Percentiles rank a stretch among this genome's conserved stretches.
Conservation (phyloP, 805 yeast species). For the Cyberlindnera samutprakarnensis region DNA sequence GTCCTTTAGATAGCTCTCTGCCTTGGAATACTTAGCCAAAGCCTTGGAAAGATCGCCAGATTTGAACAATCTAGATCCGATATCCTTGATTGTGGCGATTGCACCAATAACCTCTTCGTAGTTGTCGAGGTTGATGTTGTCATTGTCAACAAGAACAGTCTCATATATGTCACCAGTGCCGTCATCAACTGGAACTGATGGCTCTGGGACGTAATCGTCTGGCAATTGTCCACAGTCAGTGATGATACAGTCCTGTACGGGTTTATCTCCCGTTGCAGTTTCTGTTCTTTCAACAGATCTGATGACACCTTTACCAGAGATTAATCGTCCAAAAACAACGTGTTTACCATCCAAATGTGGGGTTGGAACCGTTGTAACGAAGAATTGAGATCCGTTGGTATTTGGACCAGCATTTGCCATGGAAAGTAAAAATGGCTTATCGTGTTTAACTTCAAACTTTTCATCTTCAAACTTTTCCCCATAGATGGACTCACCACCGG, state of each 20-base stretch:
- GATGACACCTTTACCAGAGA: conserved; percentile 74
- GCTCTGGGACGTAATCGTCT: conserved; percentile 42
- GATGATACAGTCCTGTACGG: conserved; percentile 61
- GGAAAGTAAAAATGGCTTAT: conserved; percentile 78
- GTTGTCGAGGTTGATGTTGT: conserved; percentile 46
- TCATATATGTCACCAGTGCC: conserved; percentile 84
- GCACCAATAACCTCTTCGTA: conserved; percentile 67
- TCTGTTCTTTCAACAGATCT: conserved; percentile 67
- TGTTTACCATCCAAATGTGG: conserved; percentile 96
- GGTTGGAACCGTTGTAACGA: conserved; percentile 85
- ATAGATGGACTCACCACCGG: conserved; percentile 78
- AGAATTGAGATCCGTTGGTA: conserved; percentile 95
- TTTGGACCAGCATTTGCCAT: conserved; percentile 98
- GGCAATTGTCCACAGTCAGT: conserved; percentile 75
- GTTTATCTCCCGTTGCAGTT: conserved; percentile 64
- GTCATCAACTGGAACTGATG: conserved; percentile 47
- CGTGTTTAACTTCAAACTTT: conserved; percentile 69
- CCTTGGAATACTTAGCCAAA: conserved; percentile 63
- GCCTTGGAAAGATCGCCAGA: conserved; percentile 51
- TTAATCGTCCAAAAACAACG: conserved; percentile 89
- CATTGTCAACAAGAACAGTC: conserved; percentile 68
- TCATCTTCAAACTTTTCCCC: conserved; percentile 91
- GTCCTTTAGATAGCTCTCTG: conserved; percentile 59
- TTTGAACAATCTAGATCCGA: conserved; percentile 74
- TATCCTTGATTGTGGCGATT: conserved; percentile 55